These are phyloP conservation scores for Jacaranda copaia DNA, from an alignment of 257 asterid species.

Conservation along the genomic window DNA sequence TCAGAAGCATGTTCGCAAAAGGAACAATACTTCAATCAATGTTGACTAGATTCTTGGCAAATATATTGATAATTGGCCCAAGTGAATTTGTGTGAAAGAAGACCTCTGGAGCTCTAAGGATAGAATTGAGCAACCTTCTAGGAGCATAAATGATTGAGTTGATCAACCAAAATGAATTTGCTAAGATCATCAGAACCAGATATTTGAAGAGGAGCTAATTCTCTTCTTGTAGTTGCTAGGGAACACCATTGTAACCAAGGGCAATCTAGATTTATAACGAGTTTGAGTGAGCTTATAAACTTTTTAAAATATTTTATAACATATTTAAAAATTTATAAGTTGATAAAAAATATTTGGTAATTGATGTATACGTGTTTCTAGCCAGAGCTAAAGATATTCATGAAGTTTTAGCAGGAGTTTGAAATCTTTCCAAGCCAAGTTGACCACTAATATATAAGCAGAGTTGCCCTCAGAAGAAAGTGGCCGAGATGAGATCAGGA, in stretches of 20 bases:
- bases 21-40: constrained; percentile 90
- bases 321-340: no score
- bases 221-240: no score
- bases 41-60: constrained; percentile 92
- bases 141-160: constrained; percentile 92
- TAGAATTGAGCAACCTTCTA: constrained; percentile 73
- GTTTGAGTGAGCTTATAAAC: no score
- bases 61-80: constrained; percentile 92
- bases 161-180: constrained; percentile 94
- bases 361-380: no score
- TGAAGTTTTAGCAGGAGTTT: no score
- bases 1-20: constrained; percentile 76
- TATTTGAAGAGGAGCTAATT: constrained; percentile 30
- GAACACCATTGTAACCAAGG: constrained; percentile 2
- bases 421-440: no score
- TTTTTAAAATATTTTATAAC: no score
- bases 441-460: no score
- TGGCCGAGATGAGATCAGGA: no score
- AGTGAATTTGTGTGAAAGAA: constrained; percentile 97
- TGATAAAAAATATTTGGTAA: no score
- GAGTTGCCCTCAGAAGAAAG: no score
- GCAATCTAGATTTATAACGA: constrained; percentile 5
- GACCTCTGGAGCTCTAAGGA: constrained; percentile 96
- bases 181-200: constrained; percentile 78
- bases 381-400: no score